Percentiles rank a stretch among this genome's conserved stretches.
Evolutionary conservation across 805 yeast species (phyloP).

Genomic region (Candida argentea): DNA sequence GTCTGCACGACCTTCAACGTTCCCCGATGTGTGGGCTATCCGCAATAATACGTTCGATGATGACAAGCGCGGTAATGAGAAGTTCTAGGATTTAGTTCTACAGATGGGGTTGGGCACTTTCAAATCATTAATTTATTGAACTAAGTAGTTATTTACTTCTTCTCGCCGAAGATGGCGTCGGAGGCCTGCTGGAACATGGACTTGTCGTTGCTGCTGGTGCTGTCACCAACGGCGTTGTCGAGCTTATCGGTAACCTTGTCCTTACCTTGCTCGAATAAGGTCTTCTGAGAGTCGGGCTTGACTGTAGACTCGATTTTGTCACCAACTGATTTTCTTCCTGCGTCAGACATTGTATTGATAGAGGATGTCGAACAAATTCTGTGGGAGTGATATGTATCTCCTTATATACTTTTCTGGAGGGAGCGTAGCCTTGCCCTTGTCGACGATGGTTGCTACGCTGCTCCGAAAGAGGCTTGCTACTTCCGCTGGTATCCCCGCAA

Average conservation of each 20-base stretch:
- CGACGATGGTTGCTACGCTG: not conserved
- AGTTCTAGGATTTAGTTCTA: no score
- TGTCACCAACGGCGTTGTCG: conserved; percentile 29
- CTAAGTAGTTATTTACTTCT: conserved; percentile 11
- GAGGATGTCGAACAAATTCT: no score
- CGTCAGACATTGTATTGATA: conserved; percentile 33
- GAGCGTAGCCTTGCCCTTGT: not conserved
- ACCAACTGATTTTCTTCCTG: conserved; percentile 32
- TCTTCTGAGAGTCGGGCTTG: conserved; percentile 34
- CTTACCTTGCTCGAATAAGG: conserved; percentile 24
- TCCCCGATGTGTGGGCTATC: no score
- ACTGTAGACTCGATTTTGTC: conserved; percentile 28
- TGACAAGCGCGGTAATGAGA: no score
- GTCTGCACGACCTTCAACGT: no score
- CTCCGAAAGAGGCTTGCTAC: not conserved
- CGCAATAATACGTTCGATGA: no score
- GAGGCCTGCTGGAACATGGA: conserved; percentile 33
- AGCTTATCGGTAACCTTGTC: conserved; percentile 27
- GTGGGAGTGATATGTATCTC: not conserved
- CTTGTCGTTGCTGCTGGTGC: conserved; percentile 25
- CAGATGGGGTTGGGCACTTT: no score
- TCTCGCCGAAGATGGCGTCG: conserved; percentile 33
- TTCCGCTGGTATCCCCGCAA: not conserved
- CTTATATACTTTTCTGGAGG: not conserved
- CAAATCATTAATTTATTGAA: not conserved